phyloP scores from a whole-genome alignment of 345 rosid species.

The Hevea brasiliensis region DNA sequence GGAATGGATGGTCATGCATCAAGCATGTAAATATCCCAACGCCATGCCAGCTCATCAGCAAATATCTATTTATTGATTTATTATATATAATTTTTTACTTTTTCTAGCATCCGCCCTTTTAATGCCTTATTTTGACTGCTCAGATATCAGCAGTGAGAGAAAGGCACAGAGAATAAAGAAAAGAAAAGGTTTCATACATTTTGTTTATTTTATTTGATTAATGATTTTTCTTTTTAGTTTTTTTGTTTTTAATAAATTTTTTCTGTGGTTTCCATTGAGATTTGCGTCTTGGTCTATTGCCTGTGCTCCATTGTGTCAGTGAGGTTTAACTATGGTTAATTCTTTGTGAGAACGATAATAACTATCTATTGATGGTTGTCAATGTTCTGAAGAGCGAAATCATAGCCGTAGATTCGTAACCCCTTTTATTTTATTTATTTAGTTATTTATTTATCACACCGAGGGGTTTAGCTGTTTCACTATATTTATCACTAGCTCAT shows the following conservation, averaged over 20 bases:
- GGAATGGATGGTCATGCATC: slow-evolving; percentile 16
- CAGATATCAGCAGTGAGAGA: slow-evolving; percentile 15
- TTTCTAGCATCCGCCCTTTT: background rate
- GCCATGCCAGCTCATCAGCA: slow-evolving; percentile 13
- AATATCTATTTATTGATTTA: background rate
- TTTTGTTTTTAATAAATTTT: background rate
- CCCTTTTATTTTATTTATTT: slow-evolving; percentile 20
- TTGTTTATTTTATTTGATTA: background rate
- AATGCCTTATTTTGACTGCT: slow-evolving; percentile 31
- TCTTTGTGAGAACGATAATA: slow-evolving; percentile 1
- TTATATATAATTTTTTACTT: background rate
- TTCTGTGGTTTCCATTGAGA: slow-evolving; percentile 25
- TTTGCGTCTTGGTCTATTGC: slow-evolving; percentile 26
- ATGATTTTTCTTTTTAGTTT: background rate
- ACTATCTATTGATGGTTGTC: slow-evolving; percentile 34
- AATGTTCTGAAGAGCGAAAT: slow-evolving; percentile 30
- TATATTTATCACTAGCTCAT: slow-evolving; percentile 10
- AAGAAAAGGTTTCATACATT: background rate
- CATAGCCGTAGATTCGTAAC: slow-evolving; percentile 69
- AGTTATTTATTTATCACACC: background rate
- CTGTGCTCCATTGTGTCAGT: background rate
- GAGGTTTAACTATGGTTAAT: slow-evolving; percentile 15
- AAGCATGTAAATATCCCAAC: background rate
- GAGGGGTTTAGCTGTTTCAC: background rate
- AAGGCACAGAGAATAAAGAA: slow-evolving; percentile 11